phyloP scores from a whole-genome alignment of 345 rosid species.

The Hirschfeldia incana region DNA sequence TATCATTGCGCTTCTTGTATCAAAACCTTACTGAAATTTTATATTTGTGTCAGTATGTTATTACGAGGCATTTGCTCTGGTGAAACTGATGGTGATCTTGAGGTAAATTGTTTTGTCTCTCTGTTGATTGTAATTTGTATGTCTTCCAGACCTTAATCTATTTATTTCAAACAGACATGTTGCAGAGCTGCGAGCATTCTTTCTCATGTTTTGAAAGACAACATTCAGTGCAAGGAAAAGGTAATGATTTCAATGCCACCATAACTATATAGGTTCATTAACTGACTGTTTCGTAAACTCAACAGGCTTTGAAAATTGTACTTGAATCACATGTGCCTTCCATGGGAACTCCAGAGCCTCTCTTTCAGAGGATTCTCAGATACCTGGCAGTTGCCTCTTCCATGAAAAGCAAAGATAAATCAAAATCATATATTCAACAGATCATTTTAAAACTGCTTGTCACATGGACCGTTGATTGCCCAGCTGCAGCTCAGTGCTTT shows the following conservation, averaged over 20 bases:
- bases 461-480: conserved; percentile 83
- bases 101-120: conserved; percentile 52
- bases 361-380: conserved; percentile 85
- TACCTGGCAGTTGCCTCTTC: conserved; percentile 87
- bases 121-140: not conserved
- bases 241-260: conserved; percentile 42
- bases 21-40: not conserved
- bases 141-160: not conserved
- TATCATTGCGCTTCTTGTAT: not conserved
- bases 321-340: conserved; percentile 73
- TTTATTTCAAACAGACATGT: conserved; percentile 64
- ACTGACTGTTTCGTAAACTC: conserved; percentile 17
- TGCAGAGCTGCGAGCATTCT: conserved; percentile 97
- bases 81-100: conserved; percentile 90
- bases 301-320: conserved; percentile 71
- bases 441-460: conserved; percentile 86
- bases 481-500: conserved; percentile 84
- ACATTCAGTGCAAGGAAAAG: conserved; percentile 82
- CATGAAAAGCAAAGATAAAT: conserved; percentile 71
- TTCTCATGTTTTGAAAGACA: conserved; percentile 78
- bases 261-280: not conserved
- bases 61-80: conserved; percentile 80
- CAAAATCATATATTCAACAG: conserved; percentile 62
- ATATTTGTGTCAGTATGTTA: conserved; percentile 70
- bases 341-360: conserved; percentile 80